Percentiles rank a stretch among this genome's conserved stretches.
phyloP scores from a whole-genome alignment of 345 rosid genomes.

The Corchorus olitorius region DNA sequence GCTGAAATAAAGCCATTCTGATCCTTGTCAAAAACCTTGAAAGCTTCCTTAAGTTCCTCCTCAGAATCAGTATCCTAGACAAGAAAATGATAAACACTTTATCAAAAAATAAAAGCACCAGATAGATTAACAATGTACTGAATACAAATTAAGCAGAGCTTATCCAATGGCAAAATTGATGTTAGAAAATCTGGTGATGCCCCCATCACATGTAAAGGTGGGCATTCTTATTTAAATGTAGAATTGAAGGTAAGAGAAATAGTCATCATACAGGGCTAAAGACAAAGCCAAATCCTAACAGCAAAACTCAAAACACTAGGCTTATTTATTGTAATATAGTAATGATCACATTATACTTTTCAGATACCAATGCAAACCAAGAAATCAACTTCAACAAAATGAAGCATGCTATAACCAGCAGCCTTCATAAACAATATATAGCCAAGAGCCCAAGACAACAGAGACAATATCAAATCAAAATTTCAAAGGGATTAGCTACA shows the following conservation, averaged over 20 bases:
- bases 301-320: not conserved
- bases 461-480: not conserved
- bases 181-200: not conserved
- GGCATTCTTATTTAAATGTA: not conserved
- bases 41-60: not conserved
- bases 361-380: not conserved
- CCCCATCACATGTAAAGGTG: not conserved
- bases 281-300: not conserved
- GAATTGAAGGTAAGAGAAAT: not conserved
- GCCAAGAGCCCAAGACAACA: not conserved
- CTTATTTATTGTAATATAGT: not conserved
- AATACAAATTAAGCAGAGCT: not conserved
- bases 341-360: not conserved
- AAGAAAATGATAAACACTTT: not conserved
- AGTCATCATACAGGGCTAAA: not conserved
- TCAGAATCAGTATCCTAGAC: not conserved
- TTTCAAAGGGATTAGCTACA: not conserved
- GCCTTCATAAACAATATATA: not conserved
- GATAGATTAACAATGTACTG: not conserved
- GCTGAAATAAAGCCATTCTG: constrained; percentile 18
- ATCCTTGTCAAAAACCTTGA: constrained; percentile 14
- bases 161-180: not conserved
- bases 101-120: not conserved
- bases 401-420: no score
- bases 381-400: not conserved